Conservation (phyloP, 352 stramenopile genomes). For the Globisporangium carolinianum region DNA sequence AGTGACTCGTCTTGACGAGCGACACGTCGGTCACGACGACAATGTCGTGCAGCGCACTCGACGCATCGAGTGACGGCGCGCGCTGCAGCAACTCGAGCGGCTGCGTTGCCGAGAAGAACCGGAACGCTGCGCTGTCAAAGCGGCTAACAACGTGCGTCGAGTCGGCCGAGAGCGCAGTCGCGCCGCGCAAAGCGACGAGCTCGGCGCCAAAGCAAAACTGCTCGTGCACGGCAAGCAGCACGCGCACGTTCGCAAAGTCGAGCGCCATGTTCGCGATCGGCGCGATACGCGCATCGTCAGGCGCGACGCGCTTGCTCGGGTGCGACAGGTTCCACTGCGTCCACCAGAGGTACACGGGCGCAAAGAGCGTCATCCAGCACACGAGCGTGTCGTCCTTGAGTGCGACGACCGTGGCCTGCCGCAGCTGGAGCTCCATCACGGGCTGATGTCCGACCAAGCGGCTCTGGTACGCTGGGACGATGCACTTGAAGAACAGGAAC, state of each 20-base stretch:
- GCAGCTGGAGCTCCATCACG: slow-evolving; percentile 37
- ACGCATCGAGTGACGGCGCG: slow-evolving; percentile 13
- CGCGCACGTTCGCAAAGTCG: slow-evolving; percentile 32
- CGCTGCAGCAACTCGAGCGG: slow-evolving; percentile 24
- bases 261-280: slow-evolving; percentile 60
- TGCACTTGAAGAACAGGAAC: slow-evolving; percentile 49
- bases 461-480: slow-evolving; percentile 76
- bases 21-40: slow-evolving; percentile 22
- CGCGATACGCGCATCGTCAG: slow-evolving; percentile 47
- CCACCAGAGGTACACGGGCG: slow-evolving; percentile 80
- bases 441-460: slow-evolving; percentile 71
- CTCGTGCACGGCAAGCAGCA: slow-evolving; percentile 56
- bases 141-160: slow-evolving; percentile 25
- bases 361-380: slow-evolving; percentile 72
- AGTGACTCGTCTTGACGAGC: slow-evolving; percentile 41
- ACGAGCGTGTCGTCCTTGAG: slow-evolving; percentile 74
- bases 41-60: slow-evolving; percentile 34
- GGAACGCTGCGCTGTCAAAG: slow-evolving; percentile 20
- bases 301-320: slow-evolving; percentile 42
- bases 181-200: slow-evolving; percentile 24
- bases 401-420: slow-evolving; percentile 39
- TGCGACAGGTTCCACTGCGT: slow-evolving; percentile 73
- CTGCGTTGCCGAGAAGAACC: slow-evolving; percentile 32
- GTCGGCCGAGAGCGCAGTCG: slow-evolving; percentile 24
- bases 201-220: slow-evolving; percentile 48